These are phyloP conservation scores for Mycena epipterygia DNA, from an alignment of 768 basidiomycete species.

Conservation along the genomic window DNA sequence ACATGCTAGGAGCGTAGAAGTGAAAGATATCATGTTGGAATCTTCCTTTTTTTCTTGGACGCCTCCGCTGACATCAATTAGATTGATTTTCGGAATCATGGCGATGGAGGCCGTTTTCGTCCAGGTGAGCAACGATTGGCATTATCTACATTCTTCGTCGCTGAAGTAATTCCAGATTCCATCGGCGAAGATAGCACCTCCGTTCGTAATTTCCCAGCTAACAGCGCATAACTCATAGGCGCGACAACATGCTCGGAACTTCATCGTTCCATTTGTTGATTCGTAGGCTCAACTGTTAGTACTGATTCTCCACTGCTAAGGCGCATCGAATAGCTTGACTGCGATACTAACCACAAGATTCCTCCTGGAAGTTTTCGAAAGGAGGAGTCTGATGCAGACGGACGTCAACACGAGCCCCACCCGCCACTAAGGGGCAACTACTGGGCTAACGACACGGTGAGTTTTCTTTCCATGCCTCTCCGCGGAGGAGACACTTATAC, in stretches of 20 bases:
- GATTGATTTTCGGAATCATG: slow-evolving; percentile 20
- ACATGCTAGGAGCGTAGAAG: background rate
- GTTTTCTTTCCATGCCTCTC: no score
- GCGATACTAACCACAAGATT: background rate
- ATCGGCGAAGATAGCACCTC: background rate
- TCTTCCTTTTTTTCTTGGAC: background rate
- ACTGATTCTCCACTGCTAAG: background rate
- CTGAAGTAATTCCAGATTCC: background rate
- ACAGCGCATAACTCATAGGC: background rate
- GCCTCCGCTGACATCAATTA: background rate
- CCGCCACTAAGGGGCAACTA: no score
- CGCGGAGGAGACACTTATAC: no score
- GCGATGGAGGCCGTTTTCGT: slow-evolving; percentile 24
- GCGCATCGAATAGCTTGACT: background rate
- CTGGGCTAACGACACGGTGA: no score
- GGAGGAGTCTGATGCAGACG: background rate
- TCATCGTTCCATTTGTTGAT: slow-evolving; percentile 19
- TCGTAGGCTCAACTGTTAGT: no score
- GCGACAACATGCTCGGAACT: slow-evolving; percentile 6
- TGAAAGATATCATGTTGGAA: slow-evolving; percentile 10
- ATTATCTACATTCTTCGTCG: background rate
- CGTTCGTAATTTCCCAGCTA: background rate
- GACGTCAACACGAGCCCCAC: no score
- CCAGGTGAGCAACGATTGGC: background rate
- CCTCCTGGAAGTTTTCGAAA: background rate